Evolutionary conservation across 148 eudicot species (phyloP), one percentile per base, ranked within the genome.

Genomic region (Silene latifolia): DNA sequence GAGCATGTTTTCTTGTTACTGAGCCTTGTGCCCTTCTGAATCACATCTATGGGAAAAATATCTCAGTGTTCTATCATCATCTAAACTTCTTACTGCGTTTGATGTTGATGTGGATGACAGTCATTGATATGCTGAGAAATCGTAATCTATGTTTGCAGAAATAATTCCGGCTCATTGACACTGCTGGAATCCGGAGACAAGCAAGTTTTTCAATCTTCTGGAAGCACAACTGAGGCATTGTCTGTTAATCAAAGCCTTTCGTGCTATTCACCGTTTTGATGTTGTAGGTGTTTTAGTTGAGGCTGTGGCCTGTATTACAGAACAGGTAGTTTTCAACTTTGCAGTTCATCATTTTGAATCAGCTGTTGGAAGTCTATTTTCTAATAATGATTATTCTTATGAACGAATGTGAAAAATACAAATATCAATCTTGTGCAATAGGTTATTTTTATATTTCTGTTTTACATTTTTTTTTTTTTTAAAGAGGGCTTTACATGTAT

Each of bases 261-360:
- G 93, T 83, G 99, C 99, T n/a, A 75, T 96, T 79, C 98, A 97
- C 13, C 97, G 93, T 73, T 92, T 97, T 78, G 99, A 96, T 89
- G 93, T 96, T 76, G 99, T 92, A 63, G 99, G 97, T 71, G 88
- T 96, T 21, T 92, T 96, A 27, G 88, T 92, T 67, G 99, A 92
- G 81, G 99, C 99, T 54, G 80, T 96, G 98, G 99, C 98, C 66
- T 96, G 99, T 77, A 87, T 96, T 25, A 96, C 99, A n/a, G 98
- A 96, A 80, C 99, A 96, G 98, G 99, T 96, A 80, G 69, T 15
- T 64, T 63, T 19, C 72, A 19, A 65, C 44, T n/a, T n/a, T n/a
- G n/a, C n/a, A n/a, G n/a, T 15, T 72, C 7, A 3, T 10, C 12
- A 2, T 48, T 48, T 48, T 15, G 14, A 2, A 27, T 27, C 29